These are phyloP conservation scores for Zarea fungicola DNA, from an alignment of 2,329 filamentous ascomycete genomes.

Conservation along the genomic window DNA sequence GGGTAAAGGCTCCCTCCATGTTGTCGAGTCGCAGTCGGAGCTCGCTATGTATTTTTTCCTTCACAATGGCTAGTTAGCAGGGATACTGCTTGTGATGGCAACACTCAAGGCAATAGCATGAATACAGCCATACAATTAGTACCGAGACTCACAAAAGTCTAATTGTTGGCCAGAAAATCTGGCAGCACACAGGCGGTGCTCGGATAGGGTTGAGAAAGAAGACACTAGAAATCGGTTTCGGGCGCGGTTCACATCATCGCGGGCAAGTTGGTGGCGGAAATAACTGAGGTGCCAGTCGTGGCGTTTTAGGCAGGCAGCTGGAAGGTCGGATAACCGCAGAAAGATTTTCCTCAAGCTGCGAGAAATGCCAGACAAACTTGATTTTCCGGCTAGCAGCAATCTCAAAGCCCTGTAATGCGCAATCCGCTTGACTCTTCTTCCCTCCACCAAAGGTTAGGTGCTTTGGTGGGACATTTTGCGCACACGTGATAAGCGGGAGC, in stretches of 20 bases:
- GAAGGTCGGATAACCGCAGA: neutral
- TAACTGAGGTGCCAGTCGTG: neutral
- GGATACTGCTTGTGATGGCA: neutral
- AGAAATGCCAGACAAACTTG: neutral
- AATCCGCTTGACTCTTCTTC: slow-evolving; percentile 13
- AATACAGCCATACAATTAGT: neutral
- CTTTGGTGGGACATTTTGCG: slow-evolving; percentile 36
- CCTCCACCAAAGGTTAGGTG: slow-evolving; percentile 19
- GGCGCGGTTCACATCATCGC: slow-evolving; percentile 16
- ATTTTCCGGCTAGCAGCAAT: neutral
- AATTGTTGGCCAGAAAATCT: neutral
- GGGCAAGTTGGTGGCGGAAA: slow-evolving; percentile 5
- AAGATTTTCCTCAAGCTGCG: neutral
- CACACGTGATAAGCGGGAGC: slow-evolving; percentile 35
- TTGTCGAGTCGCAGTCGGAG: slow-evolving; percentile 18
- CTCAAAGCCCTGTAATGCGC: slow-evolving; percentile 3
- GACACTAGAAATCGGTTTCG: slow-evolving; percentile 7
- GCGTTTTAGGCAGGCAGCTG: neutral
- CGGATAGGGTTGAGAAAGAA: slow-evolving; percentile 7
- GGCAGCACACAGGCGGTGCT: neutral
- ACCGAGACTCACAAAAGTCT: neutral
- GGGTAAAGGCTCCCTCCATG: slow-evolving; percentile 86
- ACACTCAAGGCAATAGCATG: neutral
- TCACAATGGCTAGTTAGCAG: neutral
- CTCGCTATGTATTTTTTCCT: slow-evolving; percentile 5